Percentiles rank a stretch among this genome's conserved stretches.
Conservation (phyloP, 106 monocot genomes). For the Acanthochlamys bracteata region DNA sequence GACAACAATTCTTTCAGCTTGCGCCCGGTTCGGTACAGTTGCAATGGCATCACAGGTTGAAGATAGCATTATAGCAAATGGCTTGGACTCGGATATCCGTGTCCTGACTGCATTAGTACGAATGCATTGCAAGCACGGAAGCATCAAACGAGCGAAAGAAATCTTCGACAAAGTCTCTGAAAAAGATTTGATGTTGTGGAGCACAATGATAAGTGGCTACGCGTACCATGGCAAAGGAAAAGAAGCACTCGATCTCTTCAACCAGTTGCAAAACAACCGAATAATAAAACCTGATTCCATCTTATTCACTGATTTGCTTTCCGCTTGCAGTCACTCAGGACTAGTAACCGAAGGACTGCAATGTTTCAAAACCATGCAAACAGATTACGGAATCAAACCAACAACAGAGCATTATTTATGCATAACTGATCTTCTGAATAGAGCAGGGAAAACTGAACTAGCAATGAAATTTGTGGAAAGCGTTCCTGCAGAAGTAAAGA, state of each 20-base stretch:
- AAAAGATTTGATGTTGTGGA: slow-evolving; percentile 17
- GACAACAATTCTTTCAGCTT: slow-evolving; percentile 25
- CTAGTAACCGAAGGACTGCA: slow-evolving; percentile 28
- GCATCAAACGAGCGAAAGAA: slow-evolving; percentile 16
- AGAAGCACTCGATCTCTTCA: slow-evolving; percentile 28
- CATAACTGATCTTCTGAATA: slow-evolving; percentile 35
- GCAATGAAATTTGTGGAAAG: slow-evolving; percentile 16
- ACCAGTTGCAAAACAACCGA: slow-evolving; percentile 20
- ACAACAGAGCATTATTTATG: slow-evolving; percentile 35
- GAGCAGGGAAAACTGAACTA: slow-evolving; percentile 20
- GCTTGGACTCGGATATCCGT: slow-evolving; percentile 16
- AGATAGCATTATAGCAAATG: slow-evolving; percentile 6
- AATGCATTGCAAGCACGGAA: slow-evolving; percentile 31
- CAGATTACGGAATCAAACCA: slow-evolving; percentile 27
- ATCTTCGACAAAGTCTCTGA: slow-evolving; percentile 4
- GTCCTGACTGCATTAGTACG: slow-evolving; percentile 23
- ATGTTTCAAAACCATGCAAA: slow-evolving; percentile 26
- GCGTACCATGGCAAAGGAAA: slow-evolving; percentile 24
- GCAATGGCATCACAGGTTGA: slow-evolving; percentile 13
- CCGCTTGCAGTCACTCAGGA: slow-evolving; percentile 36
- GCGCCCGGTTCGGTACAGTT: slow-evolving; percentile 22
- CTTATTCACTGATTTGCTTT: slow-evolving; percentile 25
- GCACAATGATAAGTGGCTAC: slow-evolving; percentile 24
- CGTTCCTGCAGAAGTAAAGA: slow-evolving; percentile 18
- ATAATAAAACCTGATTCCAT: slow-evolving; percentile 26